A percentile compares a stretch with the other conserved stretches of the same genome.
Evolutionary conservation across 139 green algal species (phyloP).

Genomic region (Monoraphidium neglectum): DNA sequence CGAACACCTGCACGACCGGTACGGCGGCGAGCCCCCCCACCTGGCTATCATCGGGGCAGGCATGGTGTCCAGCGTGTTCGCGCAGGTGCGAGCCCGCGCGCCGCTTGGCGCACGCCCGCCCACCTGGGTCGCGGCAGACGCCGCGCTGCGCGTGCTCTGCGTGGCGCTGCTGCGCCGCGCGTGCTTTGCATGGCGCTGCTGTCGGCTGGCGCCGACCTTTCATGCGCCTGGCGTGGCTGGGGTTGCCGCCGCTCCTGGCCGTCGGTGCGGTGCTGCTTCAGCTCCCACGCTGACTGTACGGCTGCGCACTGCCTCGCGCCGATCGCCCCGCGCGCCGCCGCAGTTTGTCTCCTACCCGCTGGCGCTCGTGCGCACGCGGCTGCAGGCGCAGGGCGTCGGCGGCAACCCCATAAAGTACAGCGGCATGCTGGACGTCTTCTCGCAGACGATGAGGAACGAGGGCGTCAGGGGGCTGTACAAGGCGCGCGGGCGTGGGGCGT

Average conservation of each 20-base stretch:
- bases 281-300: neutral
- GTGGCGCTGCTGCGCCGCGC: too few relatives aligned
- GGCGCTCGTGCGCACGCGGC: constrained; percentile 79
- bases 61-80: constrained; percentile 80
- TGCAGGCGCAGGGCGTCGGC: constrained; percentile 77
- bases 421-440: constrained; percentile 82
- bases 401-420: constrained; percentile 68
- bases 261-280: neutral
- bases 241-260: neutral
- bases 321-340: too few relatives aligned
- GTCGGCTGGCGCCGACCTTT: too few relatives aligned
- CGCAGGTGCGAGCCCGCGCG: too few relatives aligned
- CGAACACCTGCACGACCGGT: constrained; percentile 72
- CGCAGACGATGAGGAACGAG: constrained; percentile 67
- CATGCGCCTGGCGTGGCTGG: constrained; percentile 7
- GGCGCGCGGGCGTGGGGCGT: too few relatives aligned
- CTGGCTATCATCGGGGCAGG: constrained; percentile 72
- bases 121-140: too few relatives aligned
- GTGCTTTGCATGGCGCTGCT: too few relatives aligned
- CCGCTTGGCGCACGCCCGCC: too few relatives aligned
- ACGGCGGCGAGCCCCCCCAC: constrained; percentile 66
- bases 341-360: constrained; percentile 87
- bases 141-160: too few relatives aligned
- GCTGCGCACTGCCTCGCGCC: neutral
- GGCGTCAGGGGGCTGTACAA: constrained; percentile 81